These are phyloP conservation scores for Pseudonitzschia pungens DNA, from an alignment of 108 stramenopile species.

Conservation along the genomic window DNA sequence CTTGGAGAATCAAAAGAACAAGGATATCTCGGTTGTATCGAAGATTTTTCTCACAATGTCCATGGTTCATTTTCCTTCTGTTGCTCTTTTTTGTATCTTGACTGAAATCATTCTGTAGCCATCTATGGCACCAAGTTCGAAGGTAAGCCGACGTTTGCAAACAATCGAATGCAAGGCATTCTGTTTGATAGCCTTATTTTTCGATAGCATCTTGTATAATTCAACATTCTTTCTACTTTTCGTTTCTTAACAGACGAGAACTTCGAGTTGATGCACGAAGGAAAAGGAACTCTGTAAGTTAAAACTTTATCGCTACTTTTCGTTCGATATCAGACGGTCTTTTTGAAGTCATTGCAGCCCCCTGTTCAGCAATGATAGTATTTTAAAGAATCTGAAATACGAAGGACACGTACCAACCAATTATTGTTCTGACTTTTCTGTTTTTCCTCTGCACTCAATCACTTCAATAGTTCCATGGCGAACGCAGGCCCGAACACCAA, in stretches of 20 bases:
- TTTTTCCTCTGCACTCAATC: neutral
- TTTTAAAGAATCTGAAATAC: no score
- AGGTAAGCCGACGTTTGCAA: conserved; percentile 35
- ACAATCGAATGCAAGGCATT: neutral
- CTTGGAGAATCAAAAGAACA: neutral
- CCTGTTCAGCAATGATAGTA: no score
- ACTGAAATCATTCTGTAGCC: conserved; percentile 6
- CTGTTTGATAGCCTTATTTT: neutral
- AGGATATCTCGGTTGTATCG: neutral
- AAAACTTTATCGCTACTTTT: neutral
- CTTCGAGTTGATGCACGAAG: conserved; percentile 86
- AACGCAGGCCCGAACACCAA: conserved; percentile 62
- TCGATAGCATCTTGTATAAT: neutral
- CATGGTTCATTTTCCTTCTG: neutral
- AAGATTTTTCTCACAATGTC: neutral
- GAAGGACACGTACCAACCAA: no score
- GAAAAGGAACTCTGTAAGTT: conserved; percentile 61
- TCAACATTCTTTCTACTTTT: neutral
- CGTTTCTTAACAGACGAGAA: conserved; percentile 58
- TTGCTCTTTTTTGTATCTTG: conserved; percentile 34
- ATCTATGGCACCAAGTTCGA: conserved; percentile 46
- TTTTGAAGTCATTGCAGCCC: no score
- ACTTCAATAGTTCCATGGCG: conserved; percentile 61
- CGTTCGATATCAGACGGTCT: no score
- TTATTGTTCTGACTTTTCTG: neutral